Percentiles rank a stretch among this genome's conserved stretches.
phyloP scores from a whole-genome alignment of 306 rosid species.

The Oemleria cerasiformis region DNA sequence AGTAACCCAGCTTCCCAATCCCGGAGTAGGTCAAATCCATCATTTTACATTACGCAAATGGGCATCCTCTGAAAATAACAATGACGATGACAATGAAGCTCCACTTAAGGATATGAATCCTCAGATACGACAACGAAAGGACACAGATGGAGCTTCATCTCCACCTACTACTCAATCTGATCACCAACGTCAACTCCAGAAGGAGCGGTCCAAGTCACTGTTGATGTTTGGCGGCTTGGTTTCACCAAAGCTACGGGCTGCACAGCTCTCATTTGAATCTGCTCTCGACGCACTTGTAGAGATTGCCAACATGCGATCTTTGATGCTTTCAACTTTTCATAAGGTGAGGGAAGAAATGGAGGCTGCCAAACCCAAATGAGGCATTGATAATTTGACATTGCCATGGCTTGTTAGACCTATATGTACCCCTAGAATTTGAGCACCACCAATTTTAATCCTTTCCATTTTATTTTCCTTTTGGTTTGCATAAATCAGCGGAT shows the following conservation, averaged over 20 bases:
- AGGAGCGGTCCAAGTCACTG: conserved; percentile 60
- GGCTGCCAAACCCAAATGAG: conserved; percentile 27
- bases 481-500: background rate
- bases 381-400: conserved; percentile 41
- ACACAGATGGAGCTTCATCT: conserved; percentile 25
- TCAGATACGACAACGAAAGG: conserved; percentile 43
- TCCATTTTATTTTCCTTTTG: background rate
- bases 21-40: conserved; percentile 40
- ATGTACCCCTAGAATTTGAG: conserved; percentile 90
- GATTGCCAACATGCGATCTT: conserved; percentile 66
- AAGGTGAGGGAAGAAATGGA: conserved; percentile 52
- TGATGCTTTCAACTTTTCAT: conserved; percentile 46
- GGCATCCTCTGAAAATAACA: conserved; percentile 47
- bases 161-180: conserved; percentile 39
- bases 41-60: conserved; percentile 60
- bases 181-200: conserved; percentile 43
- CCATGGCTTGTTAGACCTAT: conserved; percentile 82
- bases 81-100: conserved; percentile 20
- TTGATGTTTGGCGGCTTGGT: conserved; percentile 72
- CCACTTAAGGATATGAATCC: conserved; percentile 4
- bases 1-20: conserved; percentile 29
- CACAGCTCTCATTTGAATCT: conserved; percentile 89
- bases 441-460: conserved; percentile 26
- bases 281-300: conserved; percentile 74
- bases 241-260: conserved; percentile 84